Percentiles rank a stretch among this genome's conserved stretches.
Conservation (phyloP, 2,329 filamentous ascomycete genomes). For the Septoria petroselini region DNA sequence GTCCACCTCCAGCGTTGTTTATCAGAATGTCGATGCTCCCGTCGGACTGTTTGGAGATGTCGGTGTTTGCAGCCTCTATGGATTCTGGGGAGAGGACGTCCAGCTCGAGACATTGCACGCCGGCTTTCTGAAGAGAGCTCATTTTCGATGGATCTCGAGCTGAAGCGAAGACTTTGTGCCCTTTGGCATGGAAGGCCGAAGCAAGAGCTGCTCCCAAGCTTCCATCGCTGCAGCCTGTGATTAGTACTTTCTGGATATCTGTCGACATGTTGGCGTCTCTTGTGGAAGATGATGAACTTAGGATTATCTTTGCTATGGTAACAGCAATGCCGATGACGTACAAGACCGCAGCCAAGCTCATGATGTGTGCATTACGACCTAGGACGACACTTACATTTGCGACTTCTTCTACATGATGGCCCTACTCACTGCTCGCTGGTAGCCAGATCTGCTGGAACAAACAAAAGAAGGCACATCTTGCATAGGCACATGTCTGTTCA, state of each 20-base stretch:
- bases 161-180: constrained; percentile 43
- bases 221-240: constrained; percentile 38
- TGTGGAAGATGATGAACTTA: no score
- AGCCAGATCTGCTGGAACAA: no score
- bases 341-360: no score
- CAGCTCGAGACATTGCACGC: constrained; percentile 18
- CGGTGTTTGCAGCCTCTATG: constrained; percentile 30
- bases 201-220: constrained; percentile 44
- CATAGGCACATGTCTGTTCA: no score
- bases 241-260: constrained; percentile 16
- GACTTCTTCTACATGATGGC: no score
- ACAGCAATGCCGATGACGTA: no score
- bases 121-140: neutral
- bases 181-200: constrained; percentile 39
- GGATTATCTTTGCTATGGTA: no score
- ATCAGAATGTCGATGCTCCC: constrained; percentile 44
- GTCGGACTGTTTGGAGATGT: constrained; percentile 34
- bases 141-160: constrained; percentile 34
- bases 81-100: constrained; percentile 36
- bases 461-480: no score
- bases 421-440: no score
- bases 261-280: neutral
- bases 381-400: no score
- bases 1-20: constrained; percentile 48
- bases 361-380: no score